These are phyloP conservation scores for Fusarium sp. DNA, from an alignment of 2,329 filamentous ascomycete species.

Conservation along the genomic window DNA sequence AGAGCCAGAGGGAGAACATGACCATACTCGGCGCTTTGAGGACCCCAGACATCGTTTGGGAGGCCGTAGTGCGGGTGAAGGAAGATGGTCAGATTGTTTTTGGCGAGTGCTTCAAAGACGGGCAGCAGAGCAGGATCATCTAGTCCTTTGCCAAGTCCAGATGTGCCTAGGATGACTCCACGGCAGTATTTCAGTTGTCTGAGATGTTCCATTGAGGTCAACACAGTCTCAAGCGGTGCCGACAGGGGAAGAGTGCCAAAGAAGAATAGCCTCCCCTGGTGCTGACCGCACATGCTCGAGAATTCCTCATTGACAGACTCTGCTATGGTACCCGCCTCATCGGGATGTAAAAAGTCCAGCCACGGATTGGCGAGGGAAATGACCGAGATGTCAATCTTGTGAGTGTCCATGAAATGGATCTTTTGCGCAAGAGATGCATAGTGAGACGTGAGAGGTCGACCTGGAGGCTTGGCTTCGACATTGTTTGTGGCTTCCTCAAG, in stretches of 20 bases:
- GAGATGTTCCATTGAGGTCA: slow-evolving; percentile 74
- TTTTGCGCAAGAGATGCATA: slow-evolving; percentile 87
- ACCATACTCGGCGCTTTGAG: slow-evolving; percentile 77
- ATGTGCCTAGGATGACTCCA: slow-evolving; percentile 90
- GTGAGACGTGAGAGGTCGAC: slow-evolving; percentile 84
- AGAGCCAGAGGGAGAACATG: slow-evolving; percentile 88
- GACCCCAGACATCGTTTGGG: slow-evolving; percentile 82
- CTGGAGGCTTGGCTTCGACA: slow-evolving; percentile 70
- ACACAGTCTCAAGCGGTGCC: slow-evolving; percentile 71
- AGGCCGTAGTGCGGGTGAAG: slow-evolving; percentile 94
- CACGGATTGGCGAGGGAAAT: slow-evolving; percentile 93
- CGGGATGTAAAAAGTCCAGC: slow-evolving; percentile 82
- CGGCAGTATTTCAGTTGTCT: slow-evolving; percentile 74
- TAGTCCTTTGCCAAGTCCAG: slow-evolving; percentile 81
- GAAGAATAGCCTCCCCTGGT: slow-evolving; percentile 79
- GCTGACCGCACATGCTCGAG: slow-evolving; percentile 74
- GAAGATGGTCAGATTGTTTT: slow-evolving; percentile 77
- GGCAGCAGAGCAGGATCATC: slow-evolving; percentile 82
- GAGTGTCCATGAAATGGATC: slow-evolving; percentile 87
- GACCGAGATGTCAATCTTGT: slow-evolving; percentile 84
- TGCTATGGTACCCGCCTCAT: slow-evolving; percentile 73
- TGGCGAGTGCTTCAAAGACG: slow-evolving; percentile 77
- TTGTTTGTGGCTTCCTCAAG: slow-evolving; percentile 65
- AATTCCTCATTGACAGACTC: slow-evolving; percentile 81
- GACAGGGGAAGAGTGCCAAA: slow-evolving; percentile 87